Conservation (phyloP, 2,329 filamentous ascomycete species). For the Catunica adiposa region DNA sequence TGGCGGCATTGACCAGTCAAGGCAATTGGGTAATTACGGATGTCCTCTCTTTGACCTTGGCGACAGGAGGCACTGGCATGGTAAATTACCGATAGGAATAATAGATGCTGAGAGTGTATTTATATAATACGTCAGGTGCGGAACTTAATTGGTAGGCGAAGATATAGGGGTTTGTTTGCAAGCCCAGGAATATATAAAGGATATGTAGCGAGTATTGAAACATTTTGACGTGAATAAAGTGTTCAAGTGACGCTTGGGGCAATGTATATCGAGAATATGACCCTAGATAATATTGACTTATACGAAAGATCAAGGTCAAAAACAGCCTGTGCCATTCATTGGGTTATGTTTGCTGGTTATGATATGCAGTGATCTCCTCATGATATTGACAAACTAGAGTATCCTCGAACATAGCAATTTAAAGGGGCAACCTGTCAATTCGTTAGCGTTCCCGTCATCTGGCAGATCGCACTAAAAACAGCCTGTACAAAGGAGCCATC, state of each 20-base stretch:
- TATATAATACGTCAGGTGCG: no score
- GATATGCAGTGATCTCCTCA: not conserved
- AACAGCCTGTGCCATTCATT: not conserved
- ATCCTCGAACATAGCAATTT: not conserved
- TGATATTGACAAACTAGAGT: not conserved
- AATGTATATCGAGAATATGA: not conserved
- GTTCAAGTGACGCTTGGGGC: not conserved
- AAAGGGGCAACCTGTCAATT: not conserved
- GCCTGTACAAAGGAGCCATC: no score
- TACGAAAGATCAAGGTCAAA: not conserved
- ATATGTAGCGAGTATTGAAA: no score
- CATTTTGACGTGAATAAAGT: not conserved
- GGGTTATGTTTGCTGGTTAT: no score
- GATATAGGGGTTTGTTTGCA: no score
- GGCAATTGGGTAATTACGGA: not conserved
- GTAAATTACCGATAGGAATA: no score
- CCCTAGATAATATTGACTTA: not conserved
- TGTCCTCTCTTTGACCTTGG: not conserved
- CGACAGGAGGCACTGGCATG: no score
- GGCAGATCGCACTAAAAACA: no score
- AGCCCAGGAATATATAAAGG: no score
- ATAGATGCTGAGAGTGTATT: no score
- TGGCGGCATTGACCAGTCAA: not conserved
- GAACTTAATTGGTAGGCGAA: no score
- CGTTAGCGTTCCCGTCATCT: no score